Conservation (phyloP, 2,329 filamentous ascomycete species). For the Blastomyces emzantsi region DNA sequence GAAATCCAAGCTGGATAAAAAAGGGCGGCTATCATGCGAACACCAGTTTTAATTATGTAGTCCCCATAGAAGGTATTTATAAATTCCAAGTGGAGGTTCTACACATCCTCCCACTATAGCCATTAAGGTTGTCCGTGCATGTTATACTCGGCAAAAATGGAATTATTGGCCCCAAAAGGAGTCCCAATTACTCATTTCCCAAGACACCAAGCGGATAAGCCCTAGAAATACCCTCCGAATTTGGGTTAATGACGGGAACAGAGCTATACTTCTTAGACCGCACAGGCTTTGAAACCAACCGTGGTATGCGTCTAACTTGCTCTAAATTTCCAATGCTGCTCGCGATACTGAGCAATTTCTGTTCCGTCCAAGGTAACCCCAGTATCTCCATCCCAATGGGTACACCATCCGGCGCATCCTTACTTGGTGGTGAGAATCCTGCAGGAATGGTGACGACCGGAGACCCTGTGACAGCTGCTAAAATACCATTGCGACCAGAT, state of each 20-base stretch:
- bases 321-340: constrained; percentile 40
- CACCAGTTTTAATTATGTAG: not conserved
- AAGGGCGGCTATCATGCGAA: not conserved
- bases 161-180: not conserved
- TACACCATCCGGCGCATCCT: constrained; percentile 45
- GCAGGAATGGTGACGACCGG: constrained; percentile 42
- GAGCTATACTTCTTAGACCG: not conserved
- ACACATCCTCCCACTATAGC: not conserved
- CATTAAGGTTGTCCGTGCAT: not conserved
- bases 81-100: not conserved
- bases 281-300: not conserved
- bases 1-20: not conserved
- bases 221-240: not conserved
- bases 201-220: not conserved
- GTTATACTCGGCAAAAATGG: not conserved
- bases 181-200: not conserved
- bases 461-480: constrained; percentile 46
- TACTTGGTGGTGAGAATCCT: constrained; percentile 13
- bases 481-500: constrained; percentile 50
- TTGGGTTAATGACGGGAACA: not conserved
- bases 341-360: constrained; percentile 46
- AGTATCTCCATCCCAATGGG: constrained; percentile 59
- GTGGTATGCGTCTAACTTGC: constrained; percentile 41
- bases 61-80: not conserved
- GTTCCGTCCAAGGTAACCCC: constrained; percentile 48